Evolutionary conservation across 2,329 filamentous ascomycete species (phyloP), one percentile per base, ranked within the genome.

Genomic region (Nigrospora osmanthi): DNA sequence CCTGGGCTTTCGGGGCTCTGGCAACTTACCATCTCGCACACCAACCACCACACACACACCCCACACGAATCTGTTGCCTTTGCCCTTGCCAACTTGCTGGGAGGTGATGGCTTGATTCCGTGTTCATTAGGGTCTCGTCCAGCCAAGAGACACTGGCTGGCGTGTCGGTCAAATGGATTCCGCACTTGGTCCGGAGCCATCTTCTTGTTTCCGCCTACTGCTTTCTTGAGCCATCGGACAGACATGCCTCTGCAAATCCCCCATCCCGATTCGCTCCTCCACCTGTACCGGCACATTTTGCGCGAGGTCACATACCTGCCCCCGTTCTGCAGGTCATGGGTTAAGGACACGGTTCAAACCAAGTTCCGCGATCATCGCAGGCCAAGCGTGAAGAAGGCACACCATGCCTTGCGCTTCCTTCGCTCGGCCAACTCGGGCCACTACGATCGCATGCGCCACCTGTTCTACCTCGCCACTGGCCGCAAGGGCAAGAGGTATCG

Each of bases 291-390:
- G 45, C 70, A 77, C 47, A 64, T 83, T 17, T 73, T 83, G 33
- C 77, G 80, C 47, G 78, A 82, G 63, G 66, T 70, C 35, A 72
- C 75, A 28, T 84, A 84, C 55, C 72, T 83, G 3, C 78, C 78
- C 1, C 67, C 67, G 3, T 60, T 72, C 35, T 75, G 74, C 47
- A 71, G 70, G 35, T 58, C 63, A 3, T 70, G 65, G 44, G 61
- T 76, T 43, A 56, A 63, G 38, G 52, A 62, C 7, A 64, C 64
- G 32, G 72, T 81, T 38, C 62, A 64, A 42, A 47, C 52, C 9
- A 67, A 69, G 32, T 82, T 80, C 54, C 68, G 66, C n/a, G 59
- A 60, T 3, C 61, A 70, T 49, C 58, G 51, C 4, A 43, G 45
- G 10, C 38, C 36, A 10, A 64, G 66, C n/a, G 49, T 75, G 15